These are phyloP conservation scores for Epichloe brachyelytri DNA, from an alignment of 2,329 filamentous ascomycete genomes.

Conservation along the genomic window DNA sequence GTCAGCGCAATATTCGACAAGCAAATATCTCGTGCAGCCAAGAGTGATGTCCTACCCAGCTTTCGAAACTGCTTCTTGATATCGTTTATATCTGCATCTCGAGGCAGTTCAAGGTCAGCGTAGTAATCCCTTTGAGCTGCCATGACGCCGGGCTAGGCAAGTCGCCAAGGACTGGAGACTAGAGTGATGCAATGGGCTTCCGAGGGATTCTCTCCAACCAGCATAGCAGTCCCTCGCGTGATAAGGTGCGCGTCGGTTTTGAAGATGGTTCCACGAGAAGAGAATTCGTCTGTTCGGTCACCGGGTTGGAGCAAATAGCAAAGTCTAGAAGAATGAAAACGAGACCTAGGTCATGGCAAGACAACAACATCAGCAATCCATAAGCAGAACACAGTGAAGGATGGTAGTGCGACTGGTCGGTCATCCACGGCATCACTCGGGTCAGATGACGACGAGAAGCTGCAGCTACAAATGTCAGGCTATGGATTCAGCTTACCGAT, in stretches of 20 bases:
- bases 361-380: background rate
- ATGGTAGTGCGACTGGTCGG: background rate
- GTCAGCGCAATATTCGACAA: slow-evolving; percentile 11
- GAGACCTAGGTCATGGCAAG: background rate
- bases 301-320: background rate
- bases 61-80: slow-evolving; percentile 81
- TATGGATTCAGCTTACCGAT: background rate
- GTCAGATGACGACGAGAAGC: background rate
- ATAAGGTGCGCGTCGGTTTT: background rate
- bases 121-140: slow-evolving; percentile 60
- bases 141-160: slow-evolving; percentile 15
- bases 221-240: slow-evolving; percentile 7
- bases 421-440: background rate
- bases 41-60: slow-evolving; percentile 43
- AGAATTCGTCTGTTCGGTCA: background rate
- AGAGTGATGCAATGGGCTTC: background rate
- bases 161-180: background rate
- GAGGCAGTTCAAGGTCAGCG: slow-evolving; percentile 62
- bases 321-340: background rate
- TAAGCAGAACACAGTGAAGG: background rate
- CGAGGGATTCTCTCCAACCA: slow-evolving; percentile 1
- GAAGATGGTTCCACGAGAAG: background rate
- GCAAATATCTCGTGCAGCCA: background rate
- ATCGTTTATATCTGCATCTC: slow-evolving; percentile 56
- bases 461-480: background rate